Evolutionary conservation across 352 stramenopile species (phyloP).

Genomic region (Phytopythium montanum): DNA sequence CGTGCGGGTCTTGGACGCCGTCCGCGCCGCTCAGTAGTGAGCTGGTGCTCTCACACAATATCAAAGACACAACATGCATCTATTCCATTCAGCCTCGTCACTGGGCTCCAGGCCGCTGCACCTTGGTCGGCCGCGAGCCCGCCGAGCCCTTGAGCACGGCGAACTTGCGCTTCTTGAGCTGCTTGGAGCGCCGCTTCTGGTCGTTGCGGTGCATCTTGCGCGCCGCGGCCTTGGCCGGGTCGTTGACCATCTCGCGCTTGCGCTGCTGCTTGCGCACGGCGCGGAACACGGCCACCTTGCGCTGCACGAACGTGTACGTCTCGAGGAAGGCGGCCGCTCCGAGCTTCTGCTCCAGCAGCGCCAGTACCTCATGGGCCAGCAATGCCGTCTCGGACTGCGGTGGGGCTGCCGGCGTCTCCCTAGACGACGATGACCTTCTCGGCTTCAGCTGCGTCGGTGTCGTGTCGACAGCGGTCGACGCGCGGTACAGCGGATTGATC

Average conservation of each 20-base stretch:
- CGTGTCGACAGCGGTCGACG: slow-evolving; percentile 49
- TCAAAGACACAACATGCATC: background rate
- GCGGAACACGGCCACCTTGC: slow-evolving; percentile 69
- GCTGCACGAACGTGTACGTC: slow-evolving; percentile 83
- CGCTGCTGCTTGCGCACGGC: slow-evolving; percentile 71
- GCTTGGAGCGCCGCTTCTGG: slow-evolving; percentile 74
- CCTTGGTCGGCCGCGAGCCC: slow-evolving; percentile 40
- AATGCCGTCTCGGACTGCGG: slow-evolving; percentile 42
- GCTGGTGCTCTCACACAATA: background rate
- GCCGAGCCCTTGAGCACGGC: slow-evolving; percentile 81
- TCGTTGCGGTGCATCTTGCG: slow-evolving; percentile 88
- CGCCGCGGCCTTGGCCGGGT: slow-evolving; percentile 67
- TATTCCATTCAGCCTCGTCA: slow-evolving; percentile 12
- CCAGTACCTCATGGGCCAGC: slow-evolving; percentile 83
- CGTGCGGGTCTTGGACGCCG: slow-evolving; percentile 56
- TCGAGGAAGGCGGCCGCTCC: slow-evolving; percentile 69
- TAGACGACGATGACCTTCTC: slow-evolving; percentile 4
- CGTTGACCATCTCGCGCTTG: slow-evolving; percentile 70
- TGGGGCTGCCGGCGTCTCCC: background rate
- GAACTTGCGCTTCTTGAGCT: slow-evolving; percentile 88
- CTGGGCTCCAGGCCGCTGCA: slow-evolving; percentile 55
- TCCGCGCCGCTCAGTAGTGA: slow-evolving; percentile 1
- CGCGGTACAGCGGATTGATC: slow-evolving; percentile 80
- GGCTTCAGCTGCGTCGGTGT: slow-evolving; percentile 31
- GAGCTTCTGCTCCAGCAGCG: slow-evolving; percentile 80